phyloP scores from a whole-genome alignment of 306 rosid genomes.

The Bauhinia variegata region DNA sequence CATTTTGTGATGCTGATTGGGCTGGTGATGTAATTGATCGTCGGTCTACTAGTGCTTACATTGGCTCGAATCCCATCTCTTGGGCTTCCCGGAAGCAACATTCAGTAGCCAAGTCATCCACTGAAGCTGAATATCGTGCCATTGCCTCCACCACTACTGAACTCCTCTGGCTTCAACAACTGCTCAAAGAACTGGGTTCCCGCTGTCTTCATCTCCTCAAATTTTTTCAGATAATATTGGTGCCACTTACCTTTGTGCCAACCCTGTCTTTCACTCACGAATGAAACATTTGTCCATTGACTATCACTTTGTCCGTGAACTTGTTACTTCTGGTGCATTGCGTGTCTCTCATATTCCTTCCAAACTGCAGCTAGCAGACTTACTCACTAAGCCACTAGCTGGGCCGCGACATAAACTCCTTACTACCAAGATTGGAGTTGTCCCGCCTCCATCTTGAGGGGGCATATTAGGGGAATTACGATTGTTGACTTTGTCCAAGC shows the following conservation, averaged over 20 bases:
- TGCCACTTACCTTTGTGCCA: neutral
- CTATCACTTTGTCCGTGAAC: no score
- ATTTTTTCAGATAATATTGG: neutral
- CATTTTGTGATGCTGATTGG: neutral
- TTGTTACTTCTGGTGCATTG: no score
- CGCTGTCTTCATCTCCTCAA: neutral
- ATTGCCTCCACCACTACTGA: neutral
- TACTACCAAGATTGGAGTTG: no score
- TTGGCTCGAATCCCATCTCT: neutral
- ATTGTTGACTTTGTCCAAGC: no score
- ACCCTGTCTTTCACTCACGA: neutral
- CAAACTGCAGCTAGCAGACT: no score
- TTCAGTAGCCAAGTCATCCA: neutral
- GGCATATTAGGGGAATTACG: no score
- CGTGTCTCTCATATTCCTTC: no score
- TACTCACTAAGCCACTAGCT: no score
- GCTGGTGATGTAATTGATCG: neutral
- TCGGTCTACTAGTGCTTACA: neutral
- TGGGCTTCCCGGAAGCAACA: neutral
- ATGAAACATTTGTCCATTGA: no score
- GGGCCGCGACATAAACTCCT: no score
- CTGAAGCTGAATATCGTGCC: neutral
- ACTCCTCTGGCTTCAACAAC: neutral
- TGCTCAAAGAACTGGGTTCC: neutral
- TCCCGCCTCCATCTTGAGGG: no score